Base-by-base conservation (phyloP, 495 filamentous ascomycete species). In the Annulohypoxylon stygium region DNA sequence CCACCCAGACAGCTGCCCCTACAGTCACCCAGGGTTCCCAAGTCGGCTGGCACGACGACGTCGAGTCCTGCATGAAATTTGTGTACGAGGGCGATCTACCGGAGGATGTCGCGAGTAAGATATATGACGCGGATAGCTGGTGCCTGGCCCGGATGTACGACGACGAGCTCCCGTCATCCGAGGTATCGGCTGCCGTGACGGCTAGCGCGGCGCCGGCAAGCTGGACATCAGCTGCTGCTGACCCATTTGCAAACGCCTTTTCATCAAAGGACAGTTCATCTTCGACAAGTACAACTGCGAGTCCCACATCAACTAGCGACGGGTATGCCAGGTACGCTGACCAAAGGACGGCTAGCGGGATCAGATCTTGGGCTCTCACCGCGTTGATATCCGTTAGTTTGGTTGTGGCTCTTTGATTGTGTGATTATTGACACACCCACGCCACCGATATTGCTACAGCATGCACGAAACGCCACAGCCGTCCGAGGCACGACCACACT, bases 71-170 rank as follows among this genome's bases (percentile, higher is more conserved):
- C 30, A 61, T 76, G 67, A 1, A 6, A 4, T 76, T 74, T 58
- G 74, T 76, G 10, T 70, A 74, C 33, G 60, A 74, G 64, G 54
- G 67, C 23, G 74, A 76, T 61, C 11, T 76, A 10, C 74, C 74
- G 0, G 67, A 74, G 10, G 64, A 68, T 18, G 20, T 76, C 18
- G 57, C 58, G 5, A 36, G 66, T 14, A 39, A 62, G 11, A 66
- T 74, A 16, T 10, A 37, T 7, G 9, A 65, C 16, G 71, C 67
- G n/a, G 34, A 53, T 2, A 55, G 23, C 41, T 76, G 74, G 74
- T 68, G 51, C 12, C 53, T 65, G 8, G 64, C 51, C 14, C 70
- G 71, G 4, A 70, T 71, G 47, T 74, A 74, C 57, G 67, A 74
- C 3, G 67, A 73, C 14, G 65, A 51, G 37, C 20, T 76, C 5